phyloP scores from a whole-genome alignment of 208 protist genomes.

The Leishmania amazonensis region DNA sequence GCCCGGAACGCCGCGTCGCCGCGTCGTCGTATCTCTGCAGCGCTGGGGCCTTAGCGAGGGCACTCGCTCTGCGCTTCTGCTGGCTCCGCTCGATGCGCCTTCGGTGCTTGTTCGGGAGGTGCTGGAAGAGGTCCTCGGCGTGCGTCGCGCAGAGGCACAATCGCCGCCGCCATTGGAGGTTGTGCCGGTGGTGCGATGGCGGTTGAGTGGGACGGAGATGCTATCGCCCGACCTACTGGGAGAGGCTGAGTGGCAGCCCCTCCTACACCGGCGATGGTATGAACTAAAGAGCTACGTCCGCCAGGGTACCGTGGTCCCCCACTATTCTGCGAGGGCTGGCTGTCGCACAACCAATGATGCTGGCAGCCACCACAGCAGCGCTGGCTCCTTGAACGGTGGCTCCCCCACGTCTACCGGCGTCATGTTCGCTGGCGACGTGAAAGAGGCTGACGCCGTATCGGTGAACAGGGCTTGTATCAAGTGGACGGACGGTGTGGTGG shows the following conservation, averaged over 20 bases:
- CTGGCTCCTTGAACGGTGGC: neutral
- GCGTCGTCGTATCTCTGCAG: conserved; percentile 10
- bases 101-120: neutral
- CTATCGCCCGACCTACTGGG: conserved; percentile 4
- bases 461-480: conserved; percentile 48
- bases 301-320: conserved; percentile 38
- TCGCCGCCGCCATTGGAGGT: neutral
- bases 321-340: conserved; percentile 1
- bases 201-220: conserved; percentile 16
- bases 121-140: conserved; percentile 5
- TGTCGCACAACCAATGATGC: too few relatives aligned
- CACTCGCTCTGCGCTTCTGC: conserved; percentile 24
- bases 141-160: neutral
- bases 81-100: conserved; percentile 2
- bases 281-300: conserved; percentile 57
- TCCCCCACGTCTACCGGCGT: neutral
- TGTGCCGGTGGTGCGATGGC: conserved; percentile 1
- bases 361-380: neutral
- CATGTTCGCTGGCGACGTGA: conserved; percentile 44
- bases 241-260: conserved; percentile 47
- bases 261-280: conserved; percentile 70
- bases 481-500: conserved; percentile 61
- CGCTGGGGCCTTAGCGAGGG: conserved; percentile 39
- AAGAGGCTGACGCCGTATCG: conserved; percentile 66
- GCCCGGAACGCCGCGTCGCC: neutral